phyloP scores from a whole-genome alignment of 179 eudicot genomes.

The Actinidia chinensis region DNA sequence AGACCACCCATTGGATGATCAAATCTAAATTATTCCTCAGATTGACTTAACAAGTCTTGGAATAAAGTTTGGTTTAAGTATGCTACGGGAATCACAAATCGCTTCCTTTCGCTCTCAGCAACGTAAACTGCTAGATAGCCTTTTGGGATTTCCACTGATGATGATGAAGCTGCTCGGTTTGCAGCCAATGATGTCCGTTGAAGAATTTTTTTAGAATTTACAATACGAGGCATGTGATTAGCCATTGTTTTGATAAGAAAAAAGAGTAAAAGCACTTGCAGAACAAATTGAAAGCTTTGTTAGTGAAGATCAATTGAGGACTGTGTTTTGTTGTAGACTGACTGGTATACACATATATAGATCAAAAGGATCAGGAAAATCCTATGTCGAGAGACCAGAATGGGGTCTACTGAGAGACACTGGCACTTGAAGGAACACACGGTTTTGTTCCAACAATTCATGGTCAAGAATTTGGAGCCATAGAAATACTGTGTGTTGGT shows the following conservation, averaged over 20 bases:
- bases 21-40: constrained; percentile 34
- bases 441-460: constrained; percentile 22
- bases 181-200: background rate
- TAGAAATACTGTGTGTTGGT: background rate
- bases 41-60: constrained; percentile 18
- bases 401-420: constrained; percentile 10
- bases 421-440: constrained; percentile 26
- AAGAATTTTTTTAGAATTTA: constrained; percentile 4
- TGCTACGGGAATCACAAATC: constrained; percentile 27
- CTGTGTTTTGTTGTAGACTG: background rate
- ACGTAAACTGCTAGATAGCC: constrained; percentile 43
- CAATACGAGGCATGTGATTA: constrained; percentile 10
- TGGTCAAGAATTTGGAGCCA: background rate
- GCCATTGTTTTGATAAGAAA: constrained; percentile 19
- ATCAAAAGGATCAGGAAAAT: background rate
- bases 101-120: constrained; percentile 31
- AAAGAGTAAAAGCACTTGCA: background rate
- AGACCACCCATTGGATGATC: constrained; percentile 48
- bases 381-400: background rate
- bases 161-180: background rate
- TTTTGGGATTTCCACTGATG: constrained; percentile 27
- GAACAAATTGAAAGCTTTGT: background rate
- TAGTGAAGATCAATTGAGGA: background rate
- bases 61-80: constrained; percentile 27
- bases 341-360: constrained; percentile 2